Conservation (phyloP, 2,329 filamentous ascomycete genomes). For the Beauveria rudraprayagi region DNA sequence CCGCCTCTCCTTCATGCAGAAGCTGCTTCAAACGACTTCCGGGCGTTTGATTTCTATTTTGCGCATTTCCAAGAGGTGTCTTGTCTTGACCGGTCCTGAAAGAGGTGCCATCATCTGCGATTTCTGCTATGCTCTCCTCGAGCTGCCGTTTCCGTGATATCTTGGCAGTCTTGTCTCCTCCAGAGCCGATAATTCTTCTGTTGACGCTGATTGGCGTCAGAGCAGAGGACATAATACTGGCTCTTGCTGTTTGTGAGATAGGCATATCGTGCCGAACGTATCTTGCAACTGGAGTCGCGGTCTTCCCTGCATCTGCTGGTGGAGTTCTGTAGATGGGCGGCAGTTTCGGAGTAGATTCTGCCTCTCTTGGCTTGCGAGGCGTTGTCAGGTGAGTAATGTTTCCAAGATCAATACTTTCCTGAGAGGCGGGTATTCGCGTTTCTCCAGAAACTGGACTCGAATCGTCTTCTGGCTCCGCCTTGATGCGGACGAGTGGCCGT, state of each 20-base stretch:
- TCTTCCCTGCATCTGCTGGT: not conserved
- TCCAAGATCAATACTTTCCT: constrained; percentile 53
- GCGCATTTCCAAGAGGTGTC: constrained; percentile 8
- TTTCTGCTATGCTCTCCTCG: constrained; percentile 29
- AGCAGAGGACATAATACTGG: constrained; percentile 18
- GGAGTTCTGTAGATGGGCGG: not conserved
- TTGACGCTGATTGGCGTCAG: constrained; percentile 32
- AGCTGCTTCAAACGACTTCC: constrained; percentile 26
- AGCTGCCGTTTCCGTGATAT: constrained; percentile 19
- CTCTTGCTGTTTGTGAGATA: constrained; percentile 16
- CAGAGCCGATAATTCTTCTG: constrained; percentile 18
- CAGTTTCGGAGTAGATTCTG: constrained; percentile 14
- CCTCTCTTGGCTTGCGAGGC: constrained; percentile 26
- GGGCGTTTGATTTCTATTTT: constrained; percentile 5
- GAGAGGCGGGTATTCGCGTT: constrained; percentile 22
- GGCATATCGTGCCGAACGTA: constrained; percentile 16
- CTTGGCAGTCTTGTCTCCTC: constrained; percentile 15
- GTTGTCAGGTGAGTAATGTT: constrained; percentile 27
- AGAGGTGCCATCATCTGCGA: constrained; percentile 42
- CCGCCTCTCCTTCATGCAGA: constrained; percentile 23
- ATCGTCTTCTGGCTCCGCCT: constrained; percentile 29
- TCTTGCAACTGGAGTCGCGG: constrained; percentile 13
- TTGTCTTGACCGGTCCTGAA: constrained; percentile 13
- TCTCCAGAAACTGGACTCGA: constrained; percentile 21
- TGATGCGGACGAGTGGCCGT: constrained; percentile 28